A percentile compares a stretch with the other conserved stretches of the same genome.
phyloP scores from a whole-genome alignment of 768 basidiomycete genomes.

The Lenzites betulinus region DNA sequence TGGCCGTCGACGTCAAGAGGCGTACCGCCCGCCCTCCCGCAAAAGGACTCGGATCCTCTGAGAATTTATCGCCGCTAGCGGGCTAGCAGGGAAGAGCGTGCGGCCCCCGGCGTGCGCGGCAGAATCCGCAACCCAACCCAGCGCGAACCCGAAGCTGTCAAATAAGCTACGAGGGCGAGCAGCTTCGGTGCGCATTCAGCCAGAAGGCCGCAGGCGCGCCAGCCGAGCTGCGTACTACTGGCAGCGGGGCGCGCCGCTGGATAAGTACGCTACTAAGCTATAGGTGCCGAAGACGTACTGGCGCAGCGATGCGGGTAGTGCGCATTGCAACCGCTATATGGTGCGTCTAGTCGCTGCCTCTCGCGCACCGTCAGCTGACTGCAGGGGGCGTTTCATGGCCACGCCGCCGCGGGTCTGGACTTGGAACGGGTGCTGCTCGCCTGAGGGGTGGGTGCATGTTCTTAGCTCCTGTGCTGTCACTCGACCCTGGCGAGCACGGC shows the following conservation, averaged over 20 bases:
- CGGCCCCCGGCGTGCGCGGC: not conserved
- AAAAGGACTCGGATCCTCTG: not conserved
- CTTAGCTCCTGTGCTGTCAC: not conserved
- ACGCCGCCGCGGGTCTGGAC: not conserved
- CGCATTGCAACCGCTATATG: not conserved
- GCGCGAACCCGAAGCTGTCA: not conserved
- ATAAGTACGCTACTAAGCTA: not conserved
- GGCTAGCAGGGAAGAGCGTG: not conserved
- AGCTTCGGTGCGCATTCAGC: too few species aligned
- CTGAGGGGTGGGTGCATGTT: not conserved
- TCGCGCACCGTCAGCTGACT: not conserved
- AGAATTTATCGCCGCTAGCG: too few species aligned
- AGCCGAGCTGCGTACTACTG: too few species aligned
- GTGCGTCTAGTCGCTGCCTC: not conserved
- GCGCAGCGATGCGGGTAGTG: not conserved
- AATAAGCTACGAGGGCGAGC: not conserved
- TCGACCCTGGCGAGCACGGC: not conserved
- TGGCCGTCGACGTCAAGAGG: not conserved
- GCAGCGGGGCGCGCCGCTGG: too few species aligned
- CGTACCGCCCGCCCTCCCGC: not conserved
- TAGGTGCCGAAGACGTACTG: conserved; percentile 12
- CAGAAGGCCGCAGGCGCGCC: too few species aligned
- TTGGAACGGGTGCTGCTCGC: too few species aligned
- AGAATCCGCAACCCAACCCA: too few species aligned
- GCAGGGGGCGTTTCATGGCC: conserved; percentile 3